These are phyloP conservation scores for Arxiozyma bovina DNA, from an alignment of 1,139 yeast genomes.

Conservation along the genomic window DNA sequence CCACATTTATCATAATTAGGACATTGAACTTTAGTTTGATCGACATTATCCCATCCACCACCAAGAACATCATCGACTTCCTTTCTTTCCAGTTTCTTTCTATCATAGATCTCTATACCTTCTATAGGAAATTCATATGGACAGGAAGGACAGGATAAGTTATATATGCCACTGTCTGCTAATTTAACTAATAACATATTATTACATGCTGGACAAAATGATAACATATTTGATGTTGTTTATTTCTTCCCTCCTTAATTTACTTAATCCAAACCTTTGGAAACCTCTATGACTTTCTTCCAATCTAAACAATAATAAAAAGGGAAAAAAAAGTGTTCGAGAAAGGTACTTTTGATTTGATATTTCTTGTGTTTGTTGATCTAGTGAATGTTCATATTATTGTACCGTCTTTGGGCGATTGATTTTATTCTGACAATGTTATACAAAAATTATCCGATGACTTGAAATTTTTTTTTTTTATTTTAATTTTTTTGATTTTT, in stretches of 20 bases:
- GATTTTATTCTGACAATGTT: too few species aligned
- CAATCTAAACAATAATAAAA: background rate
- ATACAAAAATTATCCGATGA: too few species aligned
- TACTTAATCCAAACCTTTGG: background rate
- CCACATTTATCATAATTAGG: conserved; percentile 74
- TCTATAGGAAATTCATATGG: conserved; percentile 86
- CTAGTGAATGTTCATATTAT: too few species aligned
- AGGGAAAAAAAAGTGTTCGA: too few species aligned
- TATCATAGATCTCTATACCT: conserved; percentile 76
- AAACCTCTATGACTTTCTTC: background rate
- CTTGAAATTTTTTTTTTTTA: too few species aligned
- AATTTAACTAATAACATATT: conserved; percentile 64
- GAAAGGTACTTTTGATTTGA: background rate
- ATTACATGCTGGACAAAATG: conserved; percentile 89
- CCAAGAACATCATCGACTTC: conserved; percentile 95
- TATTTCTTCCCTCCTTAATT: background rate
- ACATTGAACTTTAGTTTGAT: conserved; percentile 82
- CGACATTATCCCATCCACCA: conserved; percentile 98
- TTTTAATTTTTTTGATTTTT: too few species aligned
- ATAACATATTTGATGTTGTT: conserved; percentile 46
- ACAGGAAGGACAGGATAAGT: conserved; percentile 79
- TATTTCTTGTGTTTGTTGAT: background rate
- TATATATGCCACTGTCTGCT: conserved; percentile 33
- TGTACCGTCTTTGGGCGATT: too few species aligned
- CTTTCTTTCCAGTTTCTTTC: conserved; percentile 74